Conservation (phyloP, 2,329 filamentous ascomycete species). For the Gremmenia infestans region DNA sequence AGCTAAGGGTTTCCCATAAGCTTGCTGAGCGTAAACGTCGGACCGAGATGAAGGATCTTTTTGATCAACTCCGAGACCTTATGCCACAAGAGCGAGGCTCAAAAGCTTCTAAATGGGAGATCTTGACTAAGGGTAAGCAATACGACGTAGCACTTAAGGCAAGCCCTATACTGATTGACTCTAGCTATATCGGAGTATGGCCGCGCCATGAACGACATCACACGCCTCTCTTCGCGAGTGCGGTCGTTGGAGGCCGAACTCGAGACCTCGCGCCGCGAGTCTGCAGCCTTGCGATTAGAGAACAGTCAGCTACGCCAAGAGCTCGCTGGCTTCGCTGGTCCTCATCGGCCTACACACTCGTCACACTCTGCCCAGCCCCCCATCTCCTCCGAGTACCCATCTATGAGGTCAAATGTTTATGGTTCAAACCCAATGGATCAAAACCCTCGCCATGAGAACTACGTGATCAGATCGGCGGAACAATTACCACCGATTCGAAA, state of each 20-base stretch:
- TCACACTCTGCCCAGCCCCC: conserved; percentile 2
- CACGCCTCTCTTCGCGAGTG: conserved; percentile 4
- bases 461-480: conserved; percentile 16
- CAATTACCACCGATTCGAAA: conserved; percentile 52
- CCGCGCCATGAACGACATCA: conserved; percentile 33
- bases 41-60: conserved; percentile 85
- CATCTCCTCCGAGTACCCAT: conserved; percentile 8
- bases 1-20: conserved; percentile 79
- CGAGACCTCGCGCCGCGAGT: conserved; percentile 37
- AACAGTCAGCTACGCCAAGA: conserved; percentile 29
- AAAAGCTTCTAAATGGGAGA: conserved; percentile 88
- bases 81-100: conserved; percentile 77
- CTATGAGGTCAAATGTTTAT: conserved; percentile 1
- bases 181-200: conserved; percentile 57
- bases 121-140: conserved; percentile 69
- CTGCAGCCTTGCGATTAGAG: conserved; percentile 34
- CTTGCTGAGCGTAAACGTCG: conserved; percentile 77
- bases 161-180: conserved; percentile 14
- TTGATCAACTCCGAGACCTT: conserved; percentile 72
- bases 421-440: conserved; percentile 2
- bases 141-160: background rate
- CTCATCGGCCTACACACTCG: conserved; percentile 12
- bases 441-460: conserved; percentile 37
- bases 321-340: conserved; percentile 11
- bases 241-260: conserved; percentile 31